phyloP scores from a whole-genome alignment of 73 alveolate genomes.

The Paraurostyla sp. region DNA sequence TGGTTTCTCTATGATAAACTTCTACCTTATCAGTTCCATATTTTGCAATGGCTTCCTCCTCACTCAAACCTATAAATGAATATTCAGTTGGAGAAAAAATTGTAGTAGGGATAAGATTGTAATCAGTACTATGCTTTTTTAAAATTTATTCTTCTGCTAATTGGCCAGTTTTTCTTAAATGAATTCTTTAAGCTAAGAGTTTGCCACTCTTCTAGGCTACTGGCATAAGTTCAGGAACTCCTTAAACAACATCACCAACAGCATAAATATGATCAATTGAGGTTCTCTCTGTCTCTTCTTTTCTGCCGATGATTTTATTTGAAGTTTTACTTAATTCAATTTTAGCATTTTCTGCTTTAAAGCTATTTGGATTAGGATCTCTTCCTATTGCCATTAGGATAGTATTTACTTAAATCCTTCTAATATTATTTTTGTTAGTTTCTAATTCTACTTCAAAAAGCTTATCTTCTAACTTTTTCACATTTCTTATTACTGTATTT shows the following conservation, averaged over 20 bases:
- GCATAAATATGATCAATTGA: conserved; percentile 80
- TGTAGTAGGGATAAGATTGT: conserved; percentile 91
- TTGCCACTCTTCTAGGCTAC: conserved; percentile 87
- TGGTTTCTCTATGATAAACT: conserved; percentile 90
- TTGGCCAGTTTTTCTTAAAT: conserved; percentile 43
- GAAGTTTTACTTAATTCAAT: conserved; percentile 63
- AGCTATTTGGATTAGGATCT: conserved; percentile 77
- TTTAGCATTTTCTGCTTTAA: conserved; percentile 69
- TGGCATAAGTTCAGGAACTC: conserved; percentile 89
- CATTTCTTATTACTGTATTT: conserved; percentile 60
- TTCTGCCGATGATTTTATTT: conserved; percentile 48
- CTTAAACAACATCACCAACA: conserved; percentile 83
- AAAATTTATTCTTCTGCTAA: conserved; percentile 17
- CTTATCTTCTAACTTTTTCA: conserved; percentile 36
- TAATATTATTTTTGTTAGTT: conserved; percentile 56
- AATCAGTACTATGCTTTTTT: conserved; percentile 70
- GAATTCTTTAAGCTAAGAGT: conserved; percentile 77
- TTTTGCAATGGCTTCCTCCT: conserved; percentile 84
- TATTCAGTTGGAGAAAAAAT: conserved; percentile 92
- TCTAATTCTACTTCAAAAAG: conserved; percentile 53
- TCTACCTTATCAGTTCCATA: conserved; percentile 92
- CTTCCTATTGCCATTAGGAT: conserved; percentile 90
- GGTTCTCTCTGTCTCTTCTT: conserved; percentile 75
- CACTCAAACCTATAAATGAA: conserved; percentile 91
- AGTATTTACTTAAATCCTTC: conserved; percentile 67